A percentile compares a stretch with the other conserved stretches of the same genome.
Evolutionary conservation across 1,139 yeast species (phyloP).

Genomic region (Geotrichum aggregatum): DNA sequence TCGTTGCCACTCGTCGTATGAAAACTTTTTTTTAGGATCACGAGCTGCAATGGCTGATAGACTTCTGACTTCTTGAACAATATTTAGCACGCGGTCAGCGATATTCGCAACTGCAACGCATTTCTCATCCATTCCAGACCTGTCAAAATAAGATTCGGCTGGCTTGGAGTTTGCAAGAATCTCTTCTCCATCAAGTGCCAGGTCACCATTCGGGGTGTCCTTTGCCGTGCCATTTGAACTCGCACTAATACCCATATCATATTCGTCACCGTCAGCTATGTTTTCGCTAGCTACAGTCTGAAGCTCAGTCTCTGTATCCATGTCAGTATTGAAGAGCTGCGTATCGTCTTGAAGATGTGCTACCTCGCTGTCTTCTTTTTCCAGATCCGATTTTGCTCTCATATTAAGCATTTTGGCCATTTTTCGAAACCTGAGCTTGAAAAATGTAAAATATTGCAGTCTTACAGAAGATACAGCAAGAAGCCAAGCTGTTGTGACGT

Average conservation of each 20-base stretch:
- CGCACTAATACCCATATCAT: neutral
- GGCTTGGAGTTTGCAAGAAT: neutral
- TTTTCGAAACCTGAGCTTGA: conserved; percentile 27
- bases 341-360: conserved; percentile 6
- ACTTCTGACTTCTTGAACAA: conserved; percentile 26
- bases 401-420: conserved; percentile 18
- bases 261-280: neutral
- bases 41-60: conserved; percentile 30
- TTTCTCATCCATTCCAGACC: neutral
- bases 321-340: neutral
- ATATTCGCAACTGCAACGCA: conserved; percentile 10
- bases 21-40: conserved; percentile 32
- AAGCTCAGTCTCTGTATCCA: neutral
- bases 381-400: neutral
- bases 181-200: neutral
- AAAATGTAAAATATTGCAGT: conserved; percentile 17
- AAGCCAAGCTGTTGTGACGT: conserved; percentile 24
- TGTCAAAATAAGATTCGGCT: neutral
- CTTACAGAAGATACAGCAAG: conserved; percentile 20
- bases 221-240: no score
- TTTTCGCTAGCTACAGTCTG: no score
- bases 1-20: conserved; percentile 47
- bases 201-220: no score
- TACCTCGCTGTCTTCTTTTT: neutral
- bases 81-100: conserved; percentile 31